A percentile compares a stretch with the other conserved stretches of the same genome.
Evolutionary conservation across 495 filamentous ascomycete genomes (phyloP).

Genomic region (Arthonia radiata): DNA sequence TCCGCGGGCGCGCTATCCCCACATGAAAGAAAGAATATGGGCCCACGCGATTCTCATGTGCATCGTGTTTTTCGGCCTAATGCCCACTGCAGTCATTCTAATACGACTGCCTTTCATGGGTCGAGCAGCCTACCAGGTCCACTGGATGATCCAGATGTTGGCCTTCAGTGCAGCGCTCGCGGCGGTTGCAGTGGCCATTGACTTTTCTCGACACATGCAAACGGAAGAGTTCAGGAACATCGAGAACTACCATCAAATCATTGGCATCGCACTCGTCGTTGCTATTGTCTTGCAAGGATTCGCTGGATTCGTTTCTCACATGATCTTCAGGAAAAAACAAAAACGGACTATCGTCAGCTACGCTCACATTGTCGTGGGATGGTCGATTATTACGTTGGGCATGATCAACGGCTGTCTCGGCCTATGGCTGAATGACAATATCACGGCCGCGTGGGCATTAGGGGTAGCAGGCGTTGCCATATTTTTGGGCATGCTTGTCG

Average conservation of each 20-base stretch:
- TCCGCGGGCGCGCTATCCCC: slow-evolving; percentile 7
- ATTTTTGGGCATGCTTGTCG: too few species aligned
- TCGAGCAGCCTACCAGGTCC: too few species aligned
- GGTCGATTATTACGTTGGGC: slow-evolving; percentile 22
- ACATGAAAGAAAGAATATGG: slow-evolving; percentile 10
- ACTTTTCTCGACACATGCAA: slow-evolving; percentile 2
- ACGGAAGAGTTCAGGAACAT: slow-evolving; percentile 20
- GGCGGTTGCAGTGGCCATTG: slow-evolving; percentile 25
- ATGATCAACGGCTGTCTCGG: slow-evolving; percentile 24
- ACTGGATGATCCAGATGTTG: slow-evolving; percentile 21
- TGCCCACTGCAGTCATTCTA: slow-evolving; percentile 28
- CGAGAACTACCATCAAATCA: slow-evolving; percentile 29
- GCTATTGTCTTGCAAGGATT: slow-evolving; percentile 23
- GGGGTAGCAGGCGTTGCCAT: too few species aligned
- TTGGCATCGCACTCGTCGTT: slow-evolving; percentile 25
- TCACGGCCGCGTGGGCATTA: too few species aligned
- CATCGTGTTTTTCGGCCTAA: slow-evolving; percentile 24
- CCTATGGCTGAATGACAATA: slow-evolving; percentile 10
- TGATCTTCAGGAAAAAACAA: slow-evolving; percentile 19
- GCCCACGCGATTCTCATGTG: slow-evolving; percentile 28
- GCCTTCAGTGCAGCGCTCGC: slow-evolving; percentile 19
- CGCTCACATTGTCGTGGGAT: slow-evolving; percentile 20
- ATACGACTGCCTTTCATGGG: slow-evolving; percentile 21
- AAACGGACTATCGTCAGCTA: slow-evolving; percentile 19
- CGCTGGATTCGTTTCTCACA: slow-evolving; percentile 23